A percentile compares a stretch with the other conserved stretches of the same genome.
phyloP scores from a whole-genome alignment of 2,329 filamentous ascomycete genomes.

The Aspergillus quadrilineatus region DNA sequence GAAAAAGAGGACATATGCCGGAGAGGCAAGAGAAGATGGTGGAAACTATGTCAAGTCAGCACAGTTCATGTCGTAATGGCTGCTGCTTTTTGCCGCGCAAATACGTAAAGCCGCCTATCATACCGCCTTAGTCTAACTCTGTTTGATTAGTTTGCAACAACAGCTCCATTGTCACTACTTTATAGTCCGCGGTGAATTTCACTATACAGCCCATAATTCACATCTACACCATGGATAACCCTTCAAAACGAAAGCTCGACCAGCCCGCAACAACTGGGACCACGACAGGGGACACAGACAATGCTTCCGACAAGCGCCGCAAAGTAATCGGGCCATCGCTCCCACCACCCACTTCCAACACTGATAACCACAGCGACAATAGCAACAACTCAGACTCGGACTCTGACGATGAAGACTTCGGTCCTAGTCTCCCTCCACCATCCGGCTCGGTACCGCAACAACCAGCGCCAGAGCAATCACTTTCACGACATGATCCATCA shows the following conservation, averaged over 20 bases:
- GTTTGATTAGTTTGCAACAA: no score
- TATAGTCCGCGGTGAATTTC: not conserved
- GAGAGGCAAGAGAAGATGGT: not conserved
- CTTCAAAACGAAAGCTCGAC: slow-evolving; percentile 7
- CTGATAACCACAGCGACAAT: slow-evolving; percentile 22
- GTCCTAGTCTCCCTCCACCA: slow-evolving; percentile 41
- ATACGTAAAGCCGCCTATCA: not conserved
- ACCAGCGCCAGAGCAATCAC: not conserved
- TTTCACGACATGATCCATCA: slow-evolving; percentile 23
- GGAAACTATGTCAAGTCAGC: not conserved
- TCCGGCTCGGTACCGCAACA: slow-evolving; percentile 11
- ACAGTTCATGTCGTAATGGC: slow-evolving; percentile 9
- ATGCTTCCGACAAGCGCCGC: slow-evolving; percentile 44
- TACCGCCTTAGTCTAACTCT: not conserved
- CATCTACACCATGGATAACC: slow-evolving; percentile 9
- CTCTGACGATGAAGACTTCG: slow-evolving; percentile 44
- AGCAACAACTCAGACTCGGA: slow-evolving; percentile 19
- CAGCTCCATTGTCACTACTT: no score
- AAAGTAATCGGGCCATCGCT: slow-evolving; percentile 57
- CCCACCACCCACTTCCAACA: slow-evolving; percentile 43
- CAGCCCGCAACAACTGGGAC: not conserved
- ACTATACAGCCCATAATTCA: not conserved
- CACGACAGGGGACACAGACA: not conserved
- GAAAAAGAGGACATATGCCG: not conserved
- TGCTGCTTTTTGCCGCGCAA: not conserved